Conservation (phyloP, 257 asterid species). For the Anisodus tanguticus region DNA sequence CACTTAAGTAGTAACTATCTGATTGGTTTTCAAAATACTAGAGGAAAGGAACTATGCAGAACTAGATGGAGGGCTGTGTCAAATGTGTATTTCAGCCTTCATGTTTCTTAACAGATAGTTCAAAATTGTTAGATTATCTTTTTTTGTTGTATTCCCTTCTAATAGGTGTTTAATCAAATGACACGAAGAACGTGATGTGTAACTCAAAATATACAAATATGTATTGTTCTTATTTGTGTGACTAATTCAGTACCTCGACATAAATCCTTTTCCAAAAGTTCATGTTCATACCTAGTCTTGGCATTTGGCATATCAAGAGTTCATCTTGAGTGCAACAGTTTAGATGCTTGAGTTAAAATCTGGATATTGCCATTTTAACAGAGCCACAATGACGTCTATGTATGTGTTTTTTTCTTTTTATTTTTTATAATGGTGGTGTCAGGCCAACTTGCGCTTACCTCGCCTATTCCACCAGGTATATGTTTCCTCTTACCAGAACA, state of each 20-base stretch:
- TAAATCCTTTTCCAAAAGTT: background rate
- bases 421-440: background rate
- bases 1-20: background rate
- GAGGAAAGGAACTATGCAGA: background rate
- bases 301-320: background rate
- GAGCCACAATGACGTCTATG: background rate
- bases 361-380: background rate
- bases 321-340: constrained; percentile 12
- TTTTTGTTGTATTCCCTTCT: constrained; percentile 22
- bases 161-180: background rate
- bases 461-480: background rate
- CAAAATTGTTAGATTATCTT: background rate
- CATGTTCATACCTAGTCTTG: constrained; percentile 10
- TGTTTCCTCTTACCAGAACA: background rate
- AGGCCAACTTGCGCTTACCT: background rate
- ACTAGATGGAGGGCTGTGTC: constrained; percentile 11
- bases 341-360: constrained; percentile 9
- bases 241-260: constrained; percentile 1
- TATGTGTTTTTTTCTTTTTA: background rate
- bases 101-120: constrained; percentile 13
- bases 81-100: background rate
- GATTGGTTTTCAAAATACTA: constrained; percentile 6
- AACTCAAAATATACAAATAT: background rate
- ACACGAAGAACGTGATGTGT: background rate
- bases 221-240: background rate